A percentile compares a stretch with the other conserved stretches of the same genome.
Conservation (phyloP, 2,329 filamentous ascomycete species). For the Orbilia ellipsospora region DNA sequence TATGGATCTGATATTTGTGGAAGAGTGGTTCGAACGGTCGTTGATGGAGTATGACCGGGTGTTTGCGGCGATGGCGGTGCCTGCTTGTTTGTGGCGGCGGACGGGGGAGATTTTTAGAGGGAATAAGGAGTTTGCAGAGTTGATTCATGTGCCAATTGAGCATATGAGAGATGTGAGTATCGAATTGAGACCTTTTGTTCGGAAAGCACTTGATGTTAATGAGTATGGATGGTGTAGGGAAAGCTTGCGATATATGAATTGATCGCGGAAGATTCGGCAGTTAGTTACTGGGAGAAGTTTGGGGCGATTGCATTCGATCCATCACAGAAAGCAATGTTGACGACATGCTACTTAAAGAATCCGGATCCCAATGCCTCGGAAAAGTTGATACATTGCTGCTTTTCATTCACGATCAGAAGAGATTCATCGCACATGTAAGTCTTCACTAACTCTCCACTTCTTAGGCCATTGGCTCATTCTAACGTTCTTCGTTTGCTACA, state of each 20-base stretch:
- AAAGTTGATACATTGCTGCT: constrained; percentile 88
- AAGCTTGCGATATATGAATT: constrained; percentile 96
- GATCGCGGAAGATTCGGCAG: constrained; percentile 90
- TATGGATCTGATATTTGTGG: constrained; percentile 91
- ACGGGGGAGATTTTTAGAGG: constrained; percentile 97
- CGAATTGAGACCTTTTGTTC: not conserved
- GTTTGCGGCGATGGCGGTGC: constrained; percentile 98
- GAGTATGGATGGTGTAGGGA: constrained; percentile 70
- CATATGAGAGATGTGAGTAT: constrained; percentile 83
- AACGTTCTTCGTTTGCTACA: constrained; percentile 1
- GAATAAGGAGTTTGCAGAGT: constrained; percentile 98
- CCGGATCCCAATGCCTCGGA: constrained; percentile 76
- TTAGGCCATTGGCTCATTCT: not conserved
- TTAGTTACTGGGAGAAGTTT: constrained; percentile 99
- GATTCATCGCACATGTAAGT: constrained; percentile 96
- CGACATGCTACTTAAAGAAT: constrained; percentile 89
- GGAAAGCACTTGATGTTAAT: constrained; percentile 33
- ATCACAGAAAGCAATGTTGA: constrained; percentile 92
- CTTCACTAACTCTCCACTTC: not conserved
- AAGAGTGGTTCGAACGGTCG: constrained; percentile 99
- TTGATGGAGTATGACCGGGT: constrained; percentile 98
- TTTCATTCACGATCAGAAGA: constrained; percentile 94
- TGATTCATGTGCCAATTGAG: constrained; percentile 93
- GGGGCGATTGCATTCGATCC: constrained; percentile 96
- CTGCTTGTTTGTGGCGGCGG: constrained; percentile 94